Conservation (phyloP, 2,329 filamentous ascomycete species). For the Mycosphaerella sp. region DNA sequence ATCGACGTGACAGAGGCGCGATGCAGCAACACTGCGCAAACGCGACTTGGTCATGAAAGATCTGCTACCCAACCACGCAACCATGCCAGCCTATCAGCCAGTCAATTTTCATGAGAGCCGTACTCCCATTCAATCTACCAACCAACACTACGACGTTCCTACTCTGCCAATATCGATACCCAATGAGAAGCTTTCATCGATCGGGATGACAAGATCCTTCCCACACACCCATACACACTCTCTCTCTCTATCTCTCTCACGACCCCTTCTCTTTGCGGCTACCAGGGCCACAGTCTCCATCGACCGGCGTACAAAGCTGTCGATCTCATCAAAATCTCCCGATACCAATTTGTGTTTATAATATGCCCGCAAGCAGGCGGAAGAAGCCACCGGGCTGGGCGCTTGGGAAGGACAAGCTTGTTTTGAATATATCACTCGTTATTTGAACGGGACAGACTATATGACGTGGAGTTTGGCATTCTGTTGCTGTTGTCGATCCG, state of each 20-base stretch:
- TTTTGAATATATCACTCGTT: conserved; percentile 3
- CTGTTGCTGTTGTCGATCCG: background rate
- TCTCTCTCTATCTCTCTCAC: background rate
- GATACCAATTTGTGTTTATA: conserved; percentile 6
- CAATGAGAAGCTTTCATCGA: conserved; percentile 10
- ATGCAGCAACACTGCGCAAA: background rate
- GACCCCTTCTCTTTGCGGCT: background rate
- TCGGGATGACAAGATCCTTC: background rate
- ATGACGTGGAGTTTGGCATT: background rate
- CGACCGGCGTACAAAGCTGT: background rate
- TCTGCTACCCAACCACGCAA: background rate
- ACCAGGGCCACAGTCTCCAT: background rate
- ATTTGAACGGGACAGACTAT: background rate
- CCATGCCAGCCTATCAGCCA: background rate
- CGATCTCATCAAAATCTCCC: background rate
- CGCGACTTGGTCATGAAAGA: background rate
- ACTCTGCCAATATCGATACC: conserved; percentile 12
- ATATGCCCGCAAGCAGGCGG: conserved; percentile 5
- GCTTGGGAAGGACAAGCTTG: background rate
- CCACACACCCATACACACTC: background rate
- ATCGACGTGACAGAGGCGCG: background rate
- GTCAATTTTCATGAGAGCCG: background rate
- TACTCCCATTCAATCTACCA: background rate
- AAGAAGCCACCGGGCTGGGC: background rate
- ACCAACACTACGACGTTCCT: conserved; percentile 3